Conservation (phyloP, 257 asterid species). For the Solanum dulcamara region DNA sequence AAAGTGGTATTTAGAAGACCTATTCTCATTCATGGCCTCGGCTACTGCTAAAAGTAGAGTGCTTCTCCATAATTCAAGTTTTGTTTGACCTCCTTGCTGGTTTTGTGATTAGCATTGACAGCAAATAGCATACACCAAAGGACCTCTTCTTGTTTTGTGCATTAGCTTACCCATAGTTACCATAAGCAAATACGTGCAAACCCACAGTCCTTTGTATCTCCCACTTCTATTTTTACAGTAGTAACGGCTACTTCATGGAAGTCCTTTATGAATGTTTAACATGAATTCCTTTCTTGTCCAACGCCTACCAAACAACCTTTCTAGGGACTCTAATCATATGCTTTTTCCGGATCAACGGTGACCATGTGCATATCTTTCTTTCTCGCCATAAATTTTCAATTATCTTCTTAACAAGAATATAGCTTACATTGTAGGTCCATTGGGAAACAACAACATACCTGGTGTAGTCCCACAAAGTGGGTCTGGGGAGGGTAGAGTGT, state of each 20-base stretch:
- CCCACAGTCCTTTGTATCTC: too few relatives aligned
- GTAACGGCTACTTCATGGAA: neutral
- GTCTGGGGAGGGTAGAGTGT: neutral
- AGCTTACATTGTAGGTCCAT: neutral
- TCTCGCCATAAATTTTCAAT: neutral
- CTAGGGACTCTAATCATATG: neutral
- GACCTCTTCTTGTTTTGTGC: too few relatives aligned
- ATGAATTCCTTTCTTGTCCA: neutral
- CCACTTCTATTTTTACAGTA: neutral
- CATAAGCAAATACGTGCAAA: too few relatives aligned
- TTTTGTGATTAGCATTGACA: too few relatives aligned
- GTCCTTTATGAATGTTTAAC: neutral
- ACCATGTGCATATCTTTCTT: neutral
- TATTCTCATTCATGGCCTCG: too few relatives aligned
- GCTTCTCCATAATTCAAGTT: too few relatives aligned
- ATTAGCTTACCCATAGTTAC: too few relatives aligned
- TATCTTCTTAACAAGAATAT: neutral
- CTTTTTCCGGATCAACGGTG: neutral
- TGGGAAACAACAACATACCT: neutral
- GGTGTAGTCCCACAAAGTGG: neutral
- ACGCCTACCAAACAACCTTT: neutral
- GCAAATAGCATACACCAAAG: too few relatives aligned
- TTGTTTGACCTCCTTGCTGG: too few relatives aligned
- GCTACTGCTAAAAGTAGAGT: too few relatives aligned
- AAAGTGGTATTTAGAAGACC: too few relatives aligned